Base-by-base conservation (phyloP, 2,329 filamentous ascomycete species). In the Xylaria sp. region DNA sequence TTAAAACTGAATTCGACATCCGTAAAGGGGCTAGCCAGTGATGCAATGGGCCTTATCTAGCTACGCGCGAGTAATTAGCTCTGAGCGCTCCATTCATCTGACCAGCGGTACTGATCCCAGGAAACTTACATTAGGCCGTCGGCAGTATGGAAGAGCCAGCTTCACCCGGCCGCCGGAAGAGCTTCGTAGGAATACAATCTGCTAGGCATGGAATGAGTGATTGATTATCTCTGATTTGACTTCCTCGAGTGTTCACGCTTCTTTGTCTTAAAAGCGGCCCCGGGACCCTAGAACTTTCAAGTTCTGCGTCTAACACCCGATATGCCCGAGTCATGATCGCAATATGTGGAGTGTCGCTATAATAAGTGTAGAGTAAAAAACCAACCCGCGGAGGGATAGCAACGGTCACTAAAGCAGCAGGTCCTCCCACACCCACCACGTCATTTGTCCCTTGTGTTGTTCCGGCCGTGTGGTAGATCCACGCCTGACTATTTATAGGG, bases 251-350 rank as follows among this genome's bases (percentile, higher is more conserved):
- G 1, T 56, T 33, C 23, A 36, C 9, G 23, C 23, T 39, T 31
- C 39, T 39, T 20, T 25, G 4, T 49, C 12, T 12, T 18, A 8
- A 43, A 56, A 13, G 23, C 13, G 49, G 31, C 46, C 43, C 39
- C 2, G 9, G n/a, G 8, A 13, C 18, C 18, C 9, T 46, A 25
- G 31, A 6, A 23, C 31, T 46, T 67, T 18, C 41, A 7, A 33
- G 33, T 28, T 5, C 41, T 49, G 39, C 46, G 48, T 31, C 23
- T 59, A n/a, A 54, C 18, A 56, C 51, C 18, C 8, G 10, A 41
- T 61, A 25, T 54, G 43, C 61, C 57, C 52, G 64, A 64, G 60
- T 70, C 64, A 64, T 70, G 56, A 20, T 33, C 2, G 25, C 43
- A 10, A 1, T 23, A 52, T 36, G 36, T 66, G 66, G 59, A 13